These are phyloP conservation scores for Penicillium longicatenatum DNA, from an alignment of 495 filamentous ascomycete genomes.

Conservation along the genomic window DNA sequence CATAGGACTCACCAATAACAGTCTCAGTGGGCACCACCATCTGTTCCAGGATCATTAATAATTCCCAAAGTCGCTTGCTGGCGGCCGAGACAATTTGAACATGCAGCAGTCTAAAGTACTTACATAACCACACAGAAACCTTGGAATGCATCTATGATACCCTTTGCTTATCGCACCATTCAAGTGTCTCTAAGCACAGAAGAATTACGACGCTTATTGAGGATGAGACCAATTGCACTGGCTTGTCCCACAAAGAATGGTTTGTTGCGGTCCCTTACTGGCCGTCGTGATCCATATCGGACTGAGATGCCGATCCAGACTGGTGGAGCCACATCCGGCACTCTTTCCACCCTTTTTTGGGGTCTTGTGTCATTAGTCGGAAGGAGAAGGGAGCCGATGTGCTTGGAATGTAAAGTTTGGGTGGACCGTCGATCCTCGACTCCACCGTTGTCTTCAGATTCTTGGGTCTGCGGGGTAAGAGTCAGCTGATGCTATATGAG, in stretches of 20 bases:
- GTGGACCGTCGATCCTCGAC: conserved; percentile 26
- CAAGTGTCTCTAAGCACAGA: background rate
- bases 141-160: background rate
- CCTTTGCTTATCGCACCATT: background rate
- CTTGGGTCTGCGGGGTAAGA: conserved; percentile 25
- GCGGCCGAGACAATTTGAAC: background rate
- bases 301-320: conserved; percentile 2
- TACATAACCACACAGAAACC: background rate
- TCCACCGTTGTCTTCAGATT: conserved; percentile 20
- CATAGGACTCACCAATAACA: background rate
- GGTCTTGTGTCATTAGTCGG: conserved; percentile 1
- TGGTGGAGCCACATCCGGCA: conserved; percentile 6
- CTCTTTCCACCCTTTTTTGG: background rate
- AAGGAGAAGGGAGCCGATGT: background rate
- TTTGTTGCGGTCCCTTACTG: conserved; percentile 16
- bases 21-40: conserved; percentile 17
- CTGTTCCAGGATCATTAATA: background rate
- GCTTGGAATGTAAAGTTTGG: conserved; percentile 5
- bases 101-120: background rate
- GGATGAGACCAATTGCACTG: conserved; percentile 11
- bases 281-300: conserved; percentile 12
- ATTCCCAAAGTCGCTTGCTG: background rate
- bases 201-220: background rate
- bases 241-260: conserved; percentile 9
- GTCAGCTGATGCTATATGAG: conserved; percentile 24